Evolutionary conservation across 2,329 filamentous ascomycete species (phyloP).

Genomic region (Arthrinium puccinioides): DNA sequence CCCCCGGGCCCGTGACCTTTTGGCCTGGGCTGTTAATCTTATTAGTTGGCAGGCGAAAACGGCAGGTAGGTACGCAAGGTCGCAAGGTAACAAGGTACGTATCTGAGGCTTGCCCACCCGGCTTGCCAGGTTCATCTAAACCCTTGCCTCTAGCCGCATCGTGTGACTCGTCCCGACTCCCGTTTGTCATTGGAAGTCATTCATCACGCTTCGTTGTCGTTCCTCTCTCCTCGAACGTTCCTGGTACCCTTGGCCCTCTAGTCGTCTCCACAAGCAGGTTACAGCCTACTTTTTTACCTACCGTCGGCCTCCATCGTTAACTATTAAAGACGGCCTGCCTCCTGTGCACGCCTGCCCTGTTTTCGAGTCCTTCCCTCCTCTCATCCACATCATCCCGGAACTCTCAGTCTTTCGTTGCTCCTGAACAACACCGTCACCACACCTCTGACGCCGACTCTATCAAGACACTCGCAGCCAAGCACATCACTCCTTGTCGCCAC

Average conservation of each 20-base stretch:
- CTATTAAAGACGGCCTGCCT: too few relatives aligned
- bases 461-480: too few relatives aligned
- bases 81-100: too few relatives aligned
- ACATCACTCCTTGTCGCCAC: too few relatives aligned
- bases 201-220: slow-evolving; percentile 1
- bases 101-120: too few relatives aligned
- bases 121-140: slow-evolving; percentile 4
- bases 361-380: not conserved
- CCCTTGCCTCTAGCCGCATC: slow-evolving; percentile 1
- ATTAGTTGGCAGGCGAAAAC: too few relatives aligned
- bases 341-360: slow-evolving; percentile 3
- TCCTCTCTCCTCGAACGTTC: slow-evolving; percentile 1
- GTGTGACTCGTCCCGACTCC: slow-evolving; percentile 4
- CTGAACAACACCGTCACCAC: not conserved
- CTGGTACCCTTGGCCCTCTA: slow-evolving; percentile 2
- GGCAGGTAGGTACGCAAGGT: too few relatives aligned
- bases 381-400: slow-evolving; percentile 1
- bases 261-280: slow-evolving; percentile 5
- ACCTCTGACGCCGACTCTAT: too few relatives aligned
- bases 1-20: too few relatives aligned
- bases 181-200: too few relatives aligned
- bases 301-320: too few relatives aligned
- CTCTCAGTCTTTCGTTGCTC: not conserved
- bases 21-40: too few relatives aligned
- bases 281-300: slow-evolving; percentile 1